phyloP scores from a whole-genome alignment of 805 yeast species.

The Saccharomycopsis fibuligera region DNA sequence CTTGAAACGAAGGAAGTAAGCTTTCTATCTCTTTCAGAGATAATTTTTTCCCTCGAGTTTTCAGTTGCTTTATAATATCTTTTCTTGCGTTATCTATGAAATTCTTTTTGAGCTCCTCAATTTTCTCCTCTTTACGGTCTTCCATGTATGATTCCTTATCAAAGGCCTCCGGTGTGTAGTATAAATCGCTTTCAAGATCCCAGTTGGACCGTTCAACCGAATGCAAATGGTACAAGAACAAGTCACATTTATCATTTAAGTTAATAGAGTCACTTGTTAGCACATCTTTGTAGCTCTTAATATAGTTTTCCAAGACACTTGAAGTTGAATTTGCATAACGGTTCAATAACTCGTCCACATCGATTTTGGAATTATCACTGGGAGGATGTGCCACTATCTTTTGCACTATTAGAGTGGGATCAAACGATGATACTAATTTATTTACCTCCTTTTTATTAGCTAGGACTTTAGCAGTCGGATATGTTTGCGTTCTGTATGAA shows the following conservation, averaged over 20 bases:
- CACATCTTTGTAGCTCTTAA: neutral
- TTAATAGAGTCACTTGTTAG: neutral
- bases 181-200: neutral
- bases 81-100: constrained; percentile 17
- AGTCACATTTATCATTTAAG: constrained; percentile 13
- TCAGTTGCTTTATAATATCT: constrained; percentile 17
- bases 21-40: constrained; percentile 5
- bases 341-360: no score
- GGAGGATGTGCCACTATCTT: no score
- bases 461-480: neutral
- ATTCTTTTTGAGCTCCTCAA: constrained; percentile 3
- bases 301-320: no score
- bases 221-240: constrained; percentile 7
- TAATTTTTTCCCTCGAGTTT: constrained; percentile 1
- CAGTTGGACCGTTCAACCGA: neutral
- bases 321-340: no score
- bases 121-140: neutral
- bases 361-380: no score
- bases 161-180: constrained; percentile 11
- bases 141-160: constrained; percentile 2
- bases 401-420: no score
- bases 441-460: no score
- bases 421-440: no score
- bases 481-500: constrained; percentile 1
- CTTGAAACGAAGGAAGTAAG: constrained; percentile 3